A percentile compares a stretch with the other conserved stretches of the same genome.
phyloP scores from a whole-genome alignment of 352 stramenopile genomes.

The Pythium aquatile region DNA sequence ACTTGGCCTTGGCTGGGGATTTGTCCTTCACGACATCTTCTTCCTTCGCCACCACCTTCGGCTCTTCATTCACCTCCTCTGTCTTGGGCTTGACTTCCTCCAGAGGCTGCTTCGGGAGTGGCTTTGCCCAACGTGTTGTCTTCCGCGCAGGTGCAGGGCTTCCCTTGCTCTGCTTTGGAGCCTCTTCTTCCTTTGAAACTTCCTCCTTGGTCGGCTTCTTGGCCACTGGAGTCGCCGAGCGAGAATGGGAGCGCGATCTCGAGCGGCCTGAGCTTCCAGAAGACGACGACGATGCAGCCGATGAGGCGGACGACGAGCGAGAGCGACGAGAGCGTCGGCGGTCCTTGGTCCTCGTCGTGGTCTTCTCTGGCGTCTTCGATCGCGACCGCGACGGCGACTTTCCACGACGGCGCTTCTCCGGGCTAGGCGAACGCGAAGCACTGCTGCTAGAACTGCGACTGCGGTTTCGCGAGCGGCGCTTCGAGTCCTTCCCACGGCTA shows the following conservation, averaged over 20 bases:
- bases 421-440: slow-evolving; percentile 1
- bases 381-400: slow-evolving; percentile 12
- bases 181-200: background rate
- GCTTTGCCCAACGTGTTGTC: slow-evolving; percentile 25
- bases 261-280: slow-evolving; percentile 5
- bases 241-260: slow-evolving; percentile 20
- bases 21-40: background rate
- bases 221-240: slow-evolving; percentile 2
- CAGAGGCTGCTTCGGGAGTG: slow-evolving; percentile 9
- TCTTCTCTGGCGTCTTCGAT: slow-evolving; percentile 6
- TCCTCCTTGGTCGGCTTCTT: background rate
- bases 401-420: background rate
- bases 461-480: slow-evolving; percentile 1
- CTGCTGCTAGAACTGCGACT: slow-evolving; percentile 8
- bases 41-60: slow-evolving; percentile 5
- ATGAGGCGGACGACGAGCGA: slow-evolving; percentile 16
- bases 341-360: background rate
- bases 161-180: background rate
- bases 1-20: background rate
- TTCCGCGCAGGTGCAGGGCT: slow-evolving; percentile 17
- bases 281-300: slow-evolving; percentile 9
- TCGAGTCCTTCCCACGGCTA: background rate
- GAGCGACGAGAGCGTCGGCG: slow-evolving; percentile 12
- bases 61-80: background rate
- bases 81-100: background rate